Evolutionary conservation across 2,329 filamentous ascomycete species (phyloP).

Genomic region (Laburnicola sp.): DNA sequence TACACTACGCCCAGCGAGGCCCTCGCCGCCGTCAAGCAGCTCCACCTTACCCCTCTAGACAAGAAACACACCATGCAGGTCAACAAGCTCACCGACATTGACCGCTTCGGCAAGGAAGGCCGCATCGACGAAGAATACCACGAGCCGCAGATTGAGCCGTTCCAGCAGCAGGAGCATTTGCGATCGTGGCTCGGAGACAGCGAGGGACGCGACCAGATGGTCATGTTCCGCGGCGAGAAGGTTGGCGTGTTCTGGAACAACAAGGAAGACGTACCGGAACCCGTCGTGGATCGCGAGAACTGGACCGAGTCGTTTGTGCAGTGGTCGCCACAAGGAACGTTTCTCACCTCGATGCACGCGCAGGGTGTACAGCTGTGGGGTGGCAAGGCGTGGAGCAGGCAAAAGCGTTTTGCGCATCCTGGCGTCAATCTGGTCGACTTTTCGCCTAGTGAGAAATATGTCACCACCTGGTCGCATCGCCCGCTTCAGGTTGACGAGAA

Average conservation of each 20-base stretch:
- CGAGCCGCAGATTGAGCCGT: slow-evolving; percentile 78
- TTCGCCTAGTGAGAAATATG: slow-evolving; percentile 87
- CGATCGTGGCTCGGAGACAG: slow-evolving; percentile 90
- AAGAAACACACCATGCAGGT: slow-evolving; percentile 95
- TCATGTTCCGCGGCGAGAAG: slow-evolving; percentile 87
- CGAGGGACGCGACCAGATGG: slow-evolving; percentile 91
- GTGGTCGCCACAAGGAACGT: slow-evolving; percentile 96
- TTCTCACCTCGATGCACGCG: slow-evolving; percentile 88
- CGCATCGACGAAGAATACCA: slow-evolving; percentile 90
- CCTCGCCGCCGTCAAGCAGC: slow-evolving; percentile 81
- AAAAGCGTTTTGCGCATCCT: slow-evolving; percentile 91
- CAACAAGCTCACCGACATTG: slow-evolving; percentile 98
- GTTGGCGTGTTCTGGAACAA: slow-evolving; percentile 99
- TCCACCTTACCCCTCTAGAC: slow-evolving; percentile 86
- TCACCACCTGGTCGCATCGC: slow-evolving; percentile 95
- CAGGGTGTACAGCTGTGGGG: slow-evolving; percentile 98
- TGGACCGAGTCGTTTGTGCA: slow-evolving; percentile 99
- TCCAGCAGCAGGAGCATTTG: slow-evolving; percentile 90
- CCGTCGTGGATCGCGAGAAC: slow-evolving; percentile 85
- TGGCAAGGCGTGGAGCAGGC: slow-evolving; percentile 82
- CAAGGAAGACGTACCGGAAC: slow-evolving; percentile 86
- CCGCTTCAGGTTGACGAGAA: slow-evolving; percentile 91
- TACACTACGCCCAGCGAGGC: slow-evolving; percentile 91
- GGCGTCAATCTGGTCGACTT: slow-evolving; percentile 96
- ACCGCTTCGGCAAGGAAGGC: slow-evolving; percentile 92